Conservation (phyloP, 139 green algal genomes). For the Penium margaritaceum region DNA sequence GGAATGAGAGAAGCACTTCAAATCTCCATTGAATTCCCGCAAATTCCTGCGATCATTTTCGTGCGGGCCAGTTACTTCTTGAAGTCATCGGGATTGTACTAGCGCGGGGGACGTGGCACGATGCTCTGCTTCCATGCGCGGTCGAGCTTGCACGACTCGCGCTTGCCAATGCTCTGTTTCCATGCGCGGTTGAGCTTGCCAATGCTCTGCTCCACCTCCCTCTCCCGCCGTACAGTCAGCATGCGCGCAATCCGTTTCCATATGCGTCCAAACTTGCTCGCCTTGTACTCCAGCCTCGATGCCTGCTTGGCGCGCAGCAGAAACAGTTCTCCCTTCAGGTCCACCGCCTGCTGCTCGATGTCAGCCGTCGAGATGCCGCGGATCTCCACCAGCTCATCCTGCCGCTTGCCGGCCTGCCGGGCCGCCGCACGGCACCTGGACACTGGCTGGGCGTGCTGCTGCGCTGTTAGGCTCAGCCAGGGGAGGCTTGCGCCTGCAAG, state of each 20-base stretch:
- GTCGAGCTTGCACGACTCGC: conserved; percentile 36
- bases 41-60: too few relatives aligned
- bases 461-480: too few relatives aligned
- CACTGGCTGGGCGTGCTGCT: too few relatives aligned
- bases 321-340: conserved; percentile 41
- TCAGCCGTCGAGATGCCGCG: conserved; percentile 19
- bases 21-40: too few relatives aligned
- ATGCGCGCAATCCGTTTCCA: conserved; percentile 36
- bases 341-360: conserved; percentile 31
- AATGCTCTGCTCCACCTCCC: conserved; percentile 35
- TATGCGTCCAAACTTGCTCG: conserved; percentile 16
- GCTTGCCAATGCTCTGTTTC: too few relatives aligned
- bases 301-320: conserved; percentile 23
- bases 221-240: conserved; percentile 42
- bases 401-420: too few relatives aligned
- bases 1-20: too few relatives aligned
- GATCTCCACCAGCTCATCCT: conserved; percentile 32
- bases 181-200: too few relatives aligned
- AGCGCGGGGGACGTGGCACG: conserved; percentile 21
- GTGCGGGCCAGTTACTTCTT: too few relatives aligned
- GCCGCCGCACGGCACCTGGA: too few relatives aligned
- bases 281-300: conserved; percentile 32
- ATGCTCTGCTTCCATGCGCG: conserved; percentile 24
- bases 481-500: too few relatives aligned
- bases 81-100: conserved; percentile 4